A percentile compares a stretch with the other conserved stretches of the same genome.
Evolutionary conservation across 345 rosid species (phyloP).

Genomic region (Firmiana major): DNA sequence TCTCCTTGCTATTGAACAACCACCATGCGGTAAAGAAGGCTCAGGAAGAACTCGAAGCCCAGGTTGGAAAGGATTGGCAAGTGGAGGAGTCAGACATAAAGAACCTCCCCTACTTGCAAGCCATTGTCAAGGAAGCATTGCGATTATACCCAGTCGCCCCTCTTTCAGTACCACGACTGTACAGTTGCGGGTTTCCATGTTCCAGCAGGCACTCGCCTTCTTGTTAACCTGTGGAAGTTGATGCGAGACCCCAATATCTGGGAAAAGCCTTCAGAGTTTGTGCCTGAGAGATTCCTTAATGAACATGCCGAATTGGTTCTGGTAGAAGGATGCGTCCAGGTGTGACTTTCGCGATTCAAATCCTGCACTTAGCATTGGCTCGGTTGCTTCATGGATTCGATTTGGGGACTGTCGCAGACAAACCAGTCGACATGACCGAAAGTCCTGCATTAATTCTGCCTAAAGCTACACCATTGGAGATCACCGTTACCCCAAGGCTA

Average conservation of each 20-base stretch:
- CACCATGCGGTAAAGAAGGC: slow-evolving; percentile 35
- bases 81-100: slow-evolving; percentile 51
- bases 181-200: slow-evolving; percentile 39
- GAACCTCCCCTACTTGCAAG: slow-evolving; percentile 47
- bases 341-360: slow-evolving; percentile 36
- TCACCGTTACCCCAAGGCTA: slow-evolving; percentile 39
- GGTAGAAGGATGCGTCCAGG: slow-evolving; percentile 57
- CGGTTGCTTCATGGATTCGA: slow-evolving; percentile 46
- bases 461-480: slow-evolving; percentile 44
- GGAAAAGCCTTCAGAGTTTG: slow-evolving; percentile 37
- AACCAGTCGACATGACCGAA: slow-evolving; percentile 36
- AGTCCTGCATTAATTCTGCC: slow-evolving; percentile 40
- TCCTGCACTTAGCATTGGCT: slow-evolving; percentile 36
- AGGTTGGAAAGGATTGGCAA: slow-evolving; percentile 40
- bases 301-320: slow-evolving; percentile 43
- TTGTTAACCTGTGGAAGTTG: slow-evolving; percentile 52
- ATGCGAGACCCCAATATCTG: slow-evolving; percentile 40
- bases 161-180: slow-evolving; percentile 50
- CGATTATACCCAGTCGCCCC: slow-evolving; percentile 60
- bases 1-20: slow-evolving; percentile 56
- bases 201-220: slow-evolving; percentile 42
- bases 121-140: slow-evolving; percentile 58
- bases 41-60: slow-evolving; percentile 45
- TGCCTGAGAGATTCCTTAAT: slow-evolving; percentile 50
- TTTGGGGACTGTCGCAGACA: slow-evolving; percentile 13